Percentiles rank a stretch among this genome's conserved stretches.
These are phyloP conservation scores for Chrysanthemum makinoi DNA, from an alignment of 129 eudicot species.

Conservation along the genomic window DNA sequence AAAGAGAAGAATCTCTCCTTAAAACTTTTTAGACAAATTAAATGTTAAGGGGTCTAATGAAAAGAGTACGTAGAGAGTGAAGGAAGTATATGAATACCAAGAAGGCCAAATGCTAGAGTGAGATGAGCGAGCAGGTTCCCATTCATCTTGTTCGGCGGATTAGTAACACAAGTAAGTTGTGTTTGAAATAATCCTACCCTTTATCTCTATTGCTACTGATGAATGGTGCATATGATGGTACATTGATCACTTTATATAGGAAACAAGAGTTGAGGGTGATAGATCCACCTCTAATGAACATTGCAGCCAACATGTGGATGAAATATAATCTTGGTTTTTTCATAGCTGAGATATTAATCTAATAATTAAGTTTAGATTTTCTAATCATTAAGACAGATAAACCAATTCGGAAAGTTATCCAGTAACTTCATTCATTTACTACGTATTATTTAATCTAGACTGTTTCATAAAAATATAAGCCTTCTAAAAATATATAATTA, in stretches of 20 bases:
- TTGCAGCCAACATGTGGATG: conserved; percentile 13
- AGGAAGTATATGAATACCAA: conserved; percentile 25
- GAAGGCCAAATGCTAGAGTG: conserved; percentile 40
- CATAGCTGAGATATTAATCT: conserved; percentile 1
- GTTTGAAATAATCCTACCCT: not conserved
- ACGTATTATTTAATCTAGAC: too few relatives aligned
- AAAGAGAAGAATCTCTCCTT: not conserved
- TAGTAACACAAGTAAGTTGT: not conserved
- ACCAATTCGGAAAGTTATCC: not conserved
- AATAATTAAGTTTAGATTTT: not conserved
- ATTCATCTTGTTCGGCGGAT: conserved; percentile 6
- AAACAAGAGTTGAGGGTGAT: conserved; percentile 14
- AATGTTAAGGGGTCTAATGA: too few relatives aligned
- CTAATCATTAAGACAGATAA: not conserved
- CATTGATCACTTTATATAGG: conserved; percentile 19
- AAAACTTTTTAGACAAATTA: too few relatives aligned
- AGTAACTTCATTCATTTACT: too few relatives aligned
- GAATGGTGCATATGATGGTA: conserved; percentile 7
- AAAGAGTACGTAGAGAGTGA: not conserved
- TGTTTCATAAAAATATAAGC: too few relatives aligned
- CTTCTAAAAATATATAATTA: too few relatives aligned
- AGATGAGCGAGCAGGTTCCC: conserved; percentile 27
- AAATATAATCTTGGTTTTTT: conserved; percentile 14
- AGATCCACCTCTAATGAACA: conserved; percentile 16
- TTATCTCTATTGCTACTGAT: not conserved